Conservation (phyloP, 2,329 filamentous ascomycete species). For the Diplocarpon rosae region DNA sequence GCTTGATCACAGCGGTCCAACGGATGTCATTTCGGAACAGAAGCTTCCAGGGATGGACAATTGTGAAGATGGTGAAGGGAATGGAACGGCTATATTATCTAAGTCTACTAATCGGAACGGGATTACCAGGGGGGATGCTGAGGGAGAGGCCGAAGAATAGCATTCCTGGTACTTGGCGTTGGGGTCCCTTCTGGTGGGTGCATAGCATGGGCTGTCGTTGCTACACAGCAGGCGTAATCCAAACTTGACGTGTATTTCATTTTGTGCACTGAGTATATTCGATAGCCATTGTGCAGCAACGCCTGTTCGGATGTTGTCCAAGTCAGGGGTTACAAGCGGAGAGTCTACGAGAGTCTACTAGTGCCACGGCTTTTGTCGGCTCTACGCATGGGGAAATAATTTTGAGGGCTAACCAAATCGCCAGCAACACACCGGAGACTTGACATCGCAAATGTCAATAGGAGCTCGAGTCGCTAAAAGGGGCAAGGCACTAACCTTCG, state of each 20-base stretch:
- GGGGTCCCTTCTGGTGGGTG: neutral
- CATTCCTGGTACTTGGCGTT: conserved; percentile 13
- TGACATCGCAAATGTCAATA: conserved; percentile 30
- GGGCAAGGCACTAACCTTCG: conserved; percentile 29
- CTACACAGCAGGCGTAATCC: neutral
- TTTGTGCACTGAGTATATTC: too few species aligned
- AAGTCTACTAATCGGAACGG: neutral
- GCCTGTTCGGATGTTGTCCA: too few species aligned
- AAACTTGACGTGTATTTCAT: too few species aligned
- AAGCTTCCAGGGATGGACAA: conserved; percentile 14
- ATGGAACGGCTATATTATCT: conserved; percentile 4
- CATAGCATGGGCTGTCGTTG: conserved; percentile 1
- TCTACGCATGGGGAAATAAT: neutral
- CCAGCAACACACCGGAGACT: conserved; percentile 6
- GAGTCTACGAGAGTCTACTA: too few species aligned
- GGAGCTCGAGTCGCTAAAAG: conserved; percentile 31
- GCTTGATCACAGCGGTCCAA: conserved; percentile 24
- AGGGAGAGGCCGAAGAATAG: conserved; percentile 8
- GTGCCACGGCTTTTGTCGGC: neutral
- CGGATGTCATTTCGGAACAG: conserved; percentile 20
- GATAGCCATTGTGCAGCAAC: too few species aligned
- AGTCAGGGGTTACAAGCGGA: too few species aligned
- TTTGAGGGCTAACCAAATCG: neutral
- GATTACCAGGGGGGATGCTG: conserved; percentile 10
- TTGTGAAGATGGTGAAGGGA: conserved; percentile 14